Evolutionary conservation across 345 rosid species (phyloP).

Genomic region (Eucalyptus coolabah): DNA sequence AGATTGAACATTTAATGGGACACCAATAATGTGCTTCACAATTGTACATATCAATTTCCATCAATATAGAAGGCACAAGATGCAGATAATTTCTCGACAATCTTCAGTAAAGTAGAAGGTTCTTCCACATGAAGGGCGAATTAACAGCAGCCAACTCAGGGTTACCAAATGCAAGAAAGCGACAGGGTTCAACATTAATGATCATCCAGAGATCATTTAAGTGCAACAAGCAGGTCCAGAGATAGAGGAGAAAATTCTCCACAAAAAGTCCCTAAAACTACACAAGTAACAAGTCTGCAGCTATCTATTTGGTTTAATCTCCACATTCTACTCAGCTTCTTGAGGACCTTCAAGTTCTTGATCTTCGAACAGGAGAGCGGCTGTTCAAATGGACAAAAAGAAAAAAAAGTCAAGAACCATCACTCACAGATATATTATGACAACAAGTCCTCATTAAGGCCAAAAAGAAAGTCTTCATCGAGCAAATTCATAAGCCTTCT

Average conservation of each 20-base stretch:
- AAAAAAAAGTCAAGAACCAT: neutral
- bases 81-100: neutral
- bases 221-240: neutral
- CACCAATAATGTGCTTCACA: neutral
- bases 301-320: neutral
- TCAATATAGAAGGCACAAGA: neutral
- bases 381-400: slow-evolving; percentile 14
- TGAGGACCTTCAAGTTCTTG: slow-evolving; percentile 18
- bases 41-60: neutral
- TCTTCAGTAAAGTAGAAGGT: neutral
- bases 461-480: neutral
- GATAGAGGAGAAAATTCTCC: neutral
- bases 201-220: neutral
- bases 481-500: neutral
- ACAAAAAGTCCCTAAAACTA: neutral
- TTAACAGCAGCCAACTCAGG: neutral
- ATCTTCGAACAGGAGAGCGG: slow-evolving; percentile 57
- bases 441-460: neutral
- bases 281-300: neutral
- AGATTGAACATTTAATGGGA: neutral
- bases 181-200: neutral
- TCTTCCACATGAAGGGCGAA: neutral
- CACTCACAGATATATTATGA: neutral
- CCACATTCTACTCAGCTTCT: neutral
- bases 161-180: neutral